Evolutionary conservation across 1,284 basidiomycete genomes (phyloP), one percentile per base, ranked within the genome.

Genomic region (Tremellales sp.): DNA sequence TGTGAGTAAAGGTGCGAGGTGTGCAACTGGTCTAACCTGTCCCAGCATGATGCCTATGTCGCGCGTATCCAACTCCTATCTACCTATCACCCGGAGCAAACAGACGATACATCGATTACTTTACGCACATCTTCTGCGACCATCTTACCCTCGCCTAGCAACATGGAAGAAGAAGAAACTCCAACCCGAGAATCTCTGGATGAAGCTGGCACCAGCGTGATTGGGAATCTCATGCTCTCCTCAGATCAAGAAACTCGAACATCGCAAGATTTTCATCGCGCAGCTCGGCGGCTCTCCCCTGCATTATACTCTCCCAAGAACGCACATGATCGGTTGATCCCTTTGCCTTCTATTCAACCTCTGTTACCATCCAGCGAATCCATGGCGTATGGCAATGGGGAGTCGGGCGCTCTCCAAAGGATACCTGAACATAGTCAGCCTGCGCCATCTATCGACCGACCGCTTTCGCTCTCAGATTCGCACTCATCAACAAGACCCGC

Each of bases 11-110:
- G 24, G 16, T 27, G 12, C 27, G 29, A 12, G 28, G 33, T 28
- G 28, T 36, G 34, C 34, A 9, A 24, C 9, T 39, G 14, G 18
- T 5, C 35, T 14, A 32, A 19, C 26, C 13, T 12, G 42, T 5
- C 16, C 6, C 45, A 72, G 70, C 69, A 73, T 51, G 71, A 73
- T 46, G 71, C 71, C 18, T 73, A 73, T 52, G 63, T 68, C 28
- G 66, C 70, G 19, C 58, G 71, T 7, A 71, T 73, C 43, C 59
- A 60, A 35, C 50, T 71, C 9, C 40, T 71, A 18, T 57, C 62
- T 4, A 60, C 62, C 0, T 69, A 66, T 47, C 66, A 66, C 22
- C 27, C 35, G 5, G 37, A 8, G 18, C 8, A 6, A 22, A 24
- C 28, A 19, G 35, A n/a, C 26, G 19, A 9, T 21, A 35, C 12